Evolutionary conservation across 116 monocot species (phyloP).

Genomic region (Dioscorea cayenensis): DNA sequence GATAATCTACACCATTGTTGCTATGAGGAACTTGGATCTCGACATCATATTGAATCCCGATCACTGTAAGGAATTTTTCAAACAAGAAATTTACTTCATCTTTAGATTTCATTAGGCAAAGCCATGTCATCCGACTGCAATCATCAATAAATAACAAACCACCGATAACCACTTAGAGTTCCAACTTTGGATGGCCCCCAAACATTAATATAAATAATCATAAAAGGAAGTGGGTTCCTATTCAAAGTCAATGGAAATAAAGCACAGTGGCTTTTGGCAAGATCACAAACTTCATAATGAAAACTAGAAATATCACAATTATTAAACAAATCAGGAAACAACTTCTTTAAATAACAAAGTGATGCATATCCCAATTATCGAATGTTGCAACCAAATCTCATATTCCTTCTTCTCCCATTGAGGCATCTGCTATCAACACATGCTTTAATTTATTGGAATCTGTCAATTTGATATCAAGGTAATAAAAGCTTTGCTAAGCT

Average conservation of each 20-base stretch:
- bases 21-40: conserved; percentile 1
- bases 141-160: conserved; percentile 25
- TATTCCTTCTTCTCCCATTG: background rate
- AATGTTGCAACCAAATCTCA: conserved; percentile 5
- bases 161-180: conserved; percentile 4
- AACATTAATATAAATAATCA: conserved; percentile 12
- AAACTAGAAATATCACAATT: background rate
- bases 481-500: conserved; percentile 7
- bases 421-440: background rate
- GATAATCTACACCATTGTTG: conserved; percentile 17
- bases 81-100: conserved; percentile 10
- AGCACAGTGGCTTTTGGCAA: background rate
- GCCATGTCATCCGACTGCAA: conserved; percentile 11
- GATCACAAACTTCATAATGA: conserved; percentile 6
- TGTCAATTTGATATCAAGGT: conserved; percentile 8
- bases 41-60: conserved; percentile 7
- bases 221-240: conserved; percentile 7
- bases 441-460: background rate
- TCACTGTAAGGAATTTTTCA: conserved; percentile 15
- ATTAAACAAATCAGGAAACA: conserved; percentile 15
- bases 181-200: conserved; percentile 9
- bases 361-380: conserved; percentile 8
- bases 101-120: conserved; percentile 12
- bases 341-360: conserved; percentile 11
- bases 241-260: conserved; percentile 9